A percentile compares a stretch with the other conserved stretches of the same genome.
These are phyloP conservation scores for Saccharomycopsis malanga DNA, from an alignment of 805 yeast species.

Conservation along the genomic window DNA sequence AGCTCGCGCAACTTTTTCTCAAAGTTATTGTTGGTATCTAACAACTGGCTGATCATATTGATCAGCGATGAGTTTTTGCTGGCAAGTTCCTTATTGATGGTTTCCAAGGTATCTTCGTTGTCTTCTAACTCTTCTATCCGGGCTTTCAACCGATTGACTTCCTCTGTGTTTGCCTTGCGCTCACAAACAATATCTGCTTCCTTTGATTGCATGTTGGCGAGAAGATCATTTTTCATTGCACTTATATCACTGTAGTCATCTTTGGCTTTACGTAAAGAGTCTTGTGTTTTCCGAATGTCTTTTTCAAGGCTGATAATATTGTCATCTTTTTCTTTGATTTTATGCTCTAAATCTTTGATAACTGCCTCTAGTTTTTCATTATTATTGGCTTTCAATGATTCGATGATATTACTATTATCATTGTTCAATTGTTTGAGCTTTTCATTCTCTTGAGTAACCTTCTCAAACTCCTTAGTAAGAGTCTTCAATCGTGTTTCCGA, in stretches of 20 bases:
- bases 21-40: conserved; percentile 29
- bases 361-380: neutral
- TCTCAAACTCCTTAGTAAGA: conserved; percentile 3
- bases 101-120: conserved; percentile 35
- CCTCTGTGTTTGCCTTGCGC: conserved; percentile 40
- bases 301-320: no score
- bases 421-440: conserved; percentile 5
- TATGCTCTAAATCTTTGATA: neutral
- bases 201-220: conserved; percentile 61
- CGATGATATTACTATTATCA: conserved; percentile 21
- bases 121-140: conserved; percentile 47
- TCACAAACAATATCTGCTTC: conserved; percentile 55
- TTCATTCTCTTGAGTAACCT: neutral
- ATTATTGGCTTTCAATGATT: neutral
- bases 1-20: conserved; percentile 36
- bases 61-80: conserved; percentile 23
- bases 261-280: conserved; percentile 20
- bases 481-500: conserved; percentile 6
- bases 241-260: conserved; percentile 26
- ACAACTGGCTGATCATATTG: conserved; percentile 28
- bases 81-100: conserved; percentile 35
- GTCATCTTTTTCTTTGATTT: neutral
- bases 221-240: conserved; percentile 51
- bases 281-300: neutral
- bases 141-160: conserved; percentile 40